Evolutionary conservation across 2,329 filamentous ascomycete genomes (phyloP).

Genomic region (Penicillium expansum): DNA sequence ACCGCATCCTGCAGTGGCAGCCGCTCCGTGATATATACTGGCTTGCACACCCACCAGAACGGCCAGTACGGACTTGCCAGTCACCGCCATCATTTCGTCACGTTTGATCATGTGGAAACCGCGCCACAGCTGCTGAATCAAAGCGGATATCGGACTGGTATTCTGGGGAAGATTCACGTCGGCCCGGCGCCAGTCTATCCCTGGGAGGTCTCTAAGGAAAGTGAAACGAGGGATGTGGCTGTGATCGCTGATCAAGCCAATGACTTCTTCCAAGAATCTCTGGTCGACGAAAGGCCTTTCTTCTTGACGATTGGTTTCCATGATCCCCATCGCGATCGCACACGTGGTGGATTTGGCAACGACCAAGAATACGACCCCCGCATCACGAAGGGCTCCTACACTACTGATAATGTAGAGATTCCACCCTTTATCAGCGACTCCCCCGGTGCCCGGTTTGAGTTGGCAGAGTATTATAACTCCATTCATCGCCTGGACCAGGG

Average conservation of each 20-base stretch:
- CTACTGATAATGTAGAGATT: conserved; percentile 39
- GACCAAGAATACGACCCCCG: conserved; percentile 30
- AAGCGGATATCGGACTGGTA: conserved; percentile 47
- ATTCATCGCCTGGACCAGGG: conserved; percentile 47
- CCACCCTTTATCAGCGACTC: conserved; percentile 44
- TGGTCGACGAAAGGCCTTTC: conserved; percentile 37
- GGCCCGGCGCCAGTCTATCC: conserved; percentile 43
- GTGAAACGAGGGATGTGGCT: conserved; percentile 46
- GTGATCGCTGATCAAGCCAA: conserved; percentile 40
- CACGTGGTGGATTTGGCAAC: conserved; percentile 47
- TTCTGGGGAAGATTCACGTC: conserved; percentile 52
- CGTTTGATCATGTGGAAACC: conserved; percentile 46
- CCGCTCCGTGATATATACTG: conserved; percentile 50
- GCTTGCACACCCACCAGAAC: conserved; percentile 49
- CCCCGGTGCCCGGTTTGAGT: conserved; percentile 43
- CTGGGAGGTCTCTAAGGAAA: conserved; percentile 45
- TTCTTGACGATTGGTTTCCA: conserved; percentile 48
- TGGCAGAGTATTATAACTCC: conserved; percentile 44
- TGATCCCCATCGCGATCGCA: conserved; percentile 49
- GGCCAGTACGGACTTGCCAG: conserved; percentile 48
- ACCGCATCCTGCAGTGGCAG: conserved; percentile 50
- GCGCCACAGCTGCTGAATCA: conserved; percentile 40
- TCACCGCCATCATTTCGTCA: conserved; percentile 45
- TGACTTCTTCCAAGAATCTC: conserved; percentile 40
- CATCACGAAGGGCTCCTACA: conserved; percentile 27